These are phyloP conservation scores for Carnegiea gigantea DNA, from an alignment of 179 eudicot genomes.

Conservation along the genomic window DNA sequence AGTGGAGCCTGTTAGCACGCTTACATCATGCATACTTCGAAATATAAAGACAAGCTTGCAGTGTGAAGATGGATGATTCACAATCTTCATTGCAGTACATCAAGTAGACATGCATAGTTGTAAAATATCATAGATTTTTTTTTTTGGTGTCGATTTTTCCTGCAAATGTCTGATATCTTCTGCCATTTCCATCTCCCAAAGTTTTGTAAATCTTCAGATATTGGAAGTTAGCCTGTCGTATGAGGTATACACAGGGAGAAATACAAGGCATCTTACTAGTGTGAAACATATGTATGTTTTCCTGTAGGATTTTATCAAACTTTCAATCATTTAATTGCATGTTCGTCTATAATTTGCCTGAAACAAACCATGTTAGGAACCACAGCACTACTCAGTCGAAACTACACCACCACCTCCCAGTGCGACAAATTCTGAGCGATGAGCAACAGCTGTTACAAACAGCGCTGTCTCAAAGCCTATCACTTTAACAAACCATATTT, in stretches of 20 bases:
- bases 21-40: slow-evolving; percentile 63
- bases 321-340: neutral
- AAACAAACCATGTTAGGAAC: neutral
- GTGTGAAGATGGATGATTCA: slow-evolving; percentile 62
- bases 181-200: neutral
- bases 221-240: neutral
- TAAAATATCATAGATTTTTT: neutral
- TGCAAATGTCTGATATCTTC: neutral
- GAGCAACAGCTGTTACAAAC: neutral
- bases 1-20: slow-evolving; percentile 66
- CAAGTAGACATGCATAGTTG: slow-evolving; percentile 11
- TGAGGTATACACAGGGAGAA: neutral
- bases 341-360: neutral
- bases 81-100: neutral
- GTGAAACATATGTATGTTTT: neutral
- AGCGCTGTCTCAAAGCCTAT: neutral
- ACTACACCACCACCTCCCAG: no score
- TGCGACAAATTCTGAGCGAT: neutral
- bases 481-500: neutral
- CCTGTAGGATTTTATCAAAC: neutral
- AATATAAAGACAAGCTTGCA: slow-evolving; percentile 75
- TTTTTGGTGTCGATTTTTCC: neutral
- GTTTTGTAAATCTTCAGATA: slow-evolving; percentile 8
- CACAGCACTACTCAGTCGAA: neutral
- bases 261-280: neutral